A percentile compares a stretch with the other conserved stretches of the same genome.
These are phyloP conservation scores for Drechslerella coelobrocha DNA, from an alignment of 2,329 filamentous ascomycete genomes.

Conservation along the genomic window DNA sequence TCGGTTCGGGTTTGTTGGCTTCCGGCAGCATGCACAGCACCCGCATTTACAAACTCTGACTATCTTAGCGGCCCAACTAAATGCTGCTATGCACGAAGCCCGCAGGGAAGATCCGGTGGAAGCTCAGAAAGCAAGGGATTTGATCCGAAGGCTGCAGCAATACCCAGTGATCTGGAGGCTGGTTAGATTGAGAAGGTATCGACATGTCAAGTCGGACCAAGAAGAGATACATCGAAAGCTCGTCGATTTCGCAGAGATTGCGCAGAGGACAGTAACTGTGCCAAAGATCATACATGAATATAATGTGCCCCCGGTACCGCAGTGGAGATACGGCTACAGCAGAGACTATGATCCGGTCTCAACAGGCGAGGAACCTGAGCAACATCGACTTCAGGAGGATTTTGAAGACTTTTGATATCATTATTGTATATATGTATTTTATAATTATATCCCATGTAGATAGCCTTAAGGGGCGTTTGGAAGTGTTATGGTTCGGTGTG, in stretches of 20 bases:
- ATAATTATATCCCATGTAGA: too few species aligned
- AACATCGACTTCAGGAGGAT: too few species aligned
- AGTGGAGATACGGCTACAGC: neutral
- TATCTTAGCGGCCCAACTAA: constrained; percentile 23
- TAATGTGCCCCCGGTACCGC: neutral
- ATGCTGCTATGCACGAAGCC: constrained; percentile 8
- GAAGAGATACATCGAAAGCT: neutral
- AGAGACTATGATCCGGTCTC: too few species aligned
- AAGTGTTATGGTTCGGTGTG: too few species aligned
- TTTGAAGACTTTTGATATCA: too few species aligned
- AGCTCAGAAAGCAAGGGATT: constrained; percentile 12
- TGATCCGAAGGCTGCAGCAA: constrained; percentile 4
- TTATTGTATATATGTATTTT: too few species aligned
- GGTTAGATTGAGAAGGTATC: constrained; percentile 7
- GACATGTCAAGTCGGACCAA: neutral
- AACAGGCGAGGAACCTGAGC: too few species aligned
- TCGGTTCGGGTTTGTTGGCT: constrained; percentile 37
- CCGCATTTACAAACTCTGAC: constrained; percentile 29
- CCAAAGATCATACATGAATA: neutral
- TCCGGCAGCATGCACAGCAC: constrained; percentile 35
- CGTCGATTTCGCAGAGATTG: neutral
- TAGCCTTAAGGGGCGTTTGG: too few species aligned
- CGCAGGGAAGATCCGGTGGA: constrained; percentile 4
- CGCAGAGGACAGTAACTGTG: neutral
- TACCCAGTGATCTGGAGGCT: constrained; percentile 26